A percentile compares a stretch with the other conserved stretches of the same genome.
These are phyloP conservation scores for Sclerotiophoma versabilis DNA, from an alignment of 2,329 filamentous ascomycete species.

Conservation along the genomic window DNA sequence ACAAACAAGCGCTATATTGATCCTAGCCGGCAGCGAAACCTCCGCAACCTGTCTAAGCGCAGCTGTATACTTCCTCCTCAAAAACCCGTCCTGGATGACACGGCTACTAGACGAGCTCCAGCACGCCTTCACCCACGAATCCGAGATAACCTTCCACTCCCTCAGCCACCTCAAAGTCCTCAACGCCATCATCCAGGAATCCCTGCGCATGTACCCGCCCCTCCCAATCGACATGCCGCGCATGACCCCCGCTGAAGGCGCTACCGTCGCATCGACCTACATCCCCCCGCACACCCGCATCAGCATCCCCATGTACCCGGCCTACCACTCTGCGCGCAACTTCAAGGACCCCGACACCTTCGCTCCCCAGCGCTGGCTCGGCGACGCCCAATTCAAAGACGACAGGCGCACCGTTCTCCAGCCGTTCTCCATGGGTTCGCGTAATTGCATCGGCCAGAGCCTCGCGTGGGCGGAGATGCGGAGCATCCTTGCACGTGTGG, in stretches of 20 bases:
- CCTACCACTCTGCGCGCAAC: slow-evolving; percentile 39
- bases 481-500: slow-evolving; percentile 47
- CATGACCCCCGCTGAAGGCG: slow-evolving; percentile 31
- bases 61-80: no score
- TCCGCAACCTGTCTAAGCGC: no score
- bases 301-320: slow-evolving; percentile 38
- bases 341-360: slow-evolving; percentile 34
- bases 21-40: no score
- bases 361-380: slow-evolving; percentile 49
- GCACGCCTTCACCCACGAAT: no score
- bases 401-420: slow-evolving; percentile 43
- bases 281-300: slow-evolving; percentile 31
- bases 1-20: background rate
- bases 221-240: slow-evolving; percentile 36
- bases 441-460: slow-evolving; percentile 41
- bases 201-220: slow-evolving; percentile 37
- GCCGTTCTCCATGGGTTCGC: slow-evolving; percentile 37
- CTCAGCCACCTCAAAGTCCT: slow-evolving; percentile 21
- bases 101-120: no score
- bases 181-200: slow-evolving; percentile 36
- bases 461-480: slow-evolving; percentile 53
- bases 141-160: slow-evolving; percentile 22
- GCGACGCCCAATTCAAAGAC: slow-evolving; percentile 36
- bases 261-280: no score
- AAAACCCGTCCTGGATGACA: no score